Percentiles rank a stretch among this genome's conserved stretches.
Evolutionary conservation across 2,329 filamentous ascomycete species (phyloP).

Genomic region (Esteya vermicola): DNA sequence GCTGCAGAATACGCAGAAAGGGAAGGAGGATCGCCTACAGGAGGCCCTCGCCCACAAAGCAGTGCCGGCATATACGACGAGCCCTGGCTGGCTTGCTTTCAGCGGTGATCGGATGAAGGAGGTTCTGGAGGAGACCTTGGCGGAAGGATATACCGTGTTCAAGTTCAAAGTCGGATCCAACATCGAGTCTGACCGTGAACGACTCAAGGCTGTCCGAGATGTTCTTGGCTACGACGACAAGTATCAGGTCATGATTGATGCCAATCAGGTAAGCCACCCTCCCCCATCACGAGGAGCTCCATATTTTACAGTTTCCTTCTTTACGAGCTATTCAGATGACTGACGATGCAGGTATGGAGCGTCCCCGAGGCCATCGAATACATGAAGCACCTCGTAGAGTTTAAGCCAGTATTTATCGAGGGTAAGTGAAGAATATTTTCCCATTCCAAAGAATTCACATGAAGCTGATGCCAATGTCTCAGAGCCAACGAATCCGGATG

Average conservation of each 20-base stretch:
- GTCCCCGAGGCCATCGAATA: constrained; percentile 79
- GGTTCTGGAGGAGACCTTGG: constrained; percentile 59
- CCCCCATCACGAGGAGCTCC: neutral
- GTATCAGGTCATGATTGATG: constrained; percentile 82
- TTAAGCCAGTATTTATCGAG: constrained; percentile 89
- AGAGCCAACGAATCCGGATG: constrained; percentile 80
- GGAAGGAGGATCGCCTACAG: constrained; percentile 55
- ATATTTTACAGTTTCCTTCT: neutral
- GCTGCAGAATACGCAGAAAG: constrained; percentile 48
- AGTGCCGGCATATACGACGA: constrained; percentile 83
- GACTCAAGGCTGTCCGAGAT: constrained; percentile 59
- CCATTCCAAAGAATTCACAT: too few relatives aligned
- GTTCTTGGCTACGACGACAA: constrained; percentile 58
- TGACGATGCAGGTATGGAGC: constrained; percentile 56
- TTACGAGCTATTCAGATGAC: too few relatives aligned
- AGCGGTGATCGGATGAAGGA: constrained; percentile 72
- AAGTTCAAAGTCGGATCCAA: constrained; percentile 77
- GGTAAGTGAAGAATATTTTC: neutral
- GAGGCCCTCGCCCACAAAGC: constrained; percentile 62
- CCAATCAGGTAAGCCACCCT: constrained; percentile 64
- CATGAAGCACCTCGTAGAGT: constrained; percentile 69
- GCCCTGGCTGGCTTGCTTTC: constrained; percentile 81
- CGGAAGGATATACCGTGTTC: constrained; percentile 69
- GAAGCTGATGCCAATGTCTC: too few relatives aligned
- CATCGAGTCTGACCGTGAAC: constrained; percentile 54